Evolutionary conservation across 371 early-diverging fungal species (phyloP), one percentile per base, ranked within the genome.

Genomic region (Mortierella sp.): DNA sequence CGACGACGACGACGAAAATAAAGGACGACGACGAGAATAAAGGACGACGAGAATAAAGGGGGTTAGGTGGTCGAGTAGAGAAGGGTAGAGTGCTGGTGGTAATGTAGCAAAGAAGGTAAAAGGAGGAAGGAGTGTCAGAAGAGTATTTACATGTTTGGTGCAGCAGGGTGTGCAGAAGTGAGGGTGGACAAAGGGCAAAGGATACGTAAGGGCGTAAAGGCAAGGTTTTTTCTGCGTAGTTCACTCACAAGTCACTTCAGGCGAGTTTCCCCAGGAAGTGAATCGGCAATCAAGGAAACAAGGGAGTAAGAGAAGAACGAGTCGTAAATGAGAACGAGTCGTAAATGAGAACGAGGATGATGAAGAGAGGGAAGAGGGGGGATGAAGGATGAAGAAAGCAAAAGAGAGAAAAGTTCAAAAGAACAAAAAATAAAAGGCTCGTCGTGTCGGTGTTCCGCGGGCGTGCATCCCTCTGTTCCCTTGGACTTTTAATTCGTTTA

Each of bases 391-490:
- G 39, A 26, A 22, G 24, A 66, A 48, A 53, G 14, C 19, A 72
- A 53, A 19, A 66, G 29, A 66, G 24, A 47, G 7, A 66, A 40
- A 43, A 64, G 50, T 34, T 26, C 34, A 31, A 65, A 71, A 68
- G 61, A 53, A 78, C 34, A 39, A 40, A 47, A 67, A 26, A 65
- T 39, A 72, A 50, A 45, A 53, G 53, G 48, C 48, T 19, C 5
- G 22, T n/a, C 48, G n/a, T 48, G 48, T n/a, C 8, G 37, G 34
- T 8, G 34, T 37, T 61, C 37, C 22, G 61, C 61, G 19, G 37
- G 47, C 22, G 34, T 13, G 22, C 24, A 0, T 22, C n/a, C 22
- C 14, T 34, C 37, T 50, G n/a, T 13, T 19, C 55, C 19, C 37
- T 37, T 37, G 37, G 58, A 7, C 4, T 39, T n/a, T 9, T 34